Evolutionary conservation across 257 asterid genomes (phyloP).

Genomic region (Ilex asprella): DNA sequence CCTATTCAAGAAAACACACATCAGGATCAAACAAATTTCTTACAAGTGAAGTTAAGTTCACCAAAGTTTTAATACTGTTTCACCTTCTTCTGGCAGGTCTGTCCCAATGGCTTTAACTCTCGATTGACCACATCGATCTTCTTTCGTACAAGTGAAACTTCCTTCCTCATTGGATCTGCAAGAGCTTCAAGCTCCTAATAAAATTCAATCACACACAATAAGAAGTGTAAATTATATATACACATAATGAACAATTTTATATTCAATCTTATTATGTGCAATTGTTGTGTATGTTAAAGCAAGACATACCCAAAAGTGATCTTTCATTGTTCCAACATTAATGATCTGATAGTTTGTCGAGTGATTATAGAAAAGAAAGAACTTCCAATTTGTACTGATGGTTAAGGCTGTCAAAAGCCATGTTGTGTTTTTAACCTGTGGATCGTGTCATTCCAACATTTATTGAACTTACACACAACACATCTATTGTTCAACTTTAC

Average conservation of each 20-base stretch:
- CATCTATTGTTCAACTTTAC: slow-evolving; percentile 27
- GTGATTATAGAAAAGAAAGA: too few species aligned
- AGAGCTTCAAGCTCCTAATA: slow-evolving; percentile 75
- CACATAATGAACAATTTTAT: too few species aligned
- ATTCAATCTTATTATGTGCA: too few species aligned
- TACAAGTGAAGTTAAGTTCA: too few species aligned
- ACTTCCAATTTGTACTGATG: too few species aligned
- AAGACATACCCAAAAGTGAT: not conserved
- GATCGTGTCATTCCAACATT: too few species aligned
- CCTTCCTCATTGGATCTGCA: slow-evolving; percentile 80
- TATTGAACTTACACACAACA: too few species aligned
- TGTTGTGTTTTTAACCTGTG: too few species aligned
- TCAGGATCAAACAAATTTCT: not conserved
- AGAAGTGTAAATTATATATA: not conserved
- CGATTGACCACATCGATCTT: slow-evolving; percentile 53
- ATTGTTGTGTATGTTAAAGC: not conserved
- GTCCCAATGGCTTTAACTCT: slow-evolving; percentile 61
- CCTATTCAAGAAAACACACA: slow-evolving; percentile 26
- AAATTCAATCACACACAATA: not conserved
- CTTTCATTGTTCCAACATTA: not conserved
- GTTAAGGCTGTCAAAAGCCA: too few species aligned
- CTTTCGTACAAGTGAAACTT: slow-evolving; percentile 57
- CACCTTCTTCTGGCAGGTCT: slow-evolving; percentile 76
- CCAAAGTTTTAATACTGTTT: not conserved
- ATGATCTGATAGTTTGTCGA: too few species aligned